These are phyloP conservation scores for Phytophthora boehmeriae DNA, from an alignment of 352 stramenopile species.

Conservation along the genomic window DNA sequence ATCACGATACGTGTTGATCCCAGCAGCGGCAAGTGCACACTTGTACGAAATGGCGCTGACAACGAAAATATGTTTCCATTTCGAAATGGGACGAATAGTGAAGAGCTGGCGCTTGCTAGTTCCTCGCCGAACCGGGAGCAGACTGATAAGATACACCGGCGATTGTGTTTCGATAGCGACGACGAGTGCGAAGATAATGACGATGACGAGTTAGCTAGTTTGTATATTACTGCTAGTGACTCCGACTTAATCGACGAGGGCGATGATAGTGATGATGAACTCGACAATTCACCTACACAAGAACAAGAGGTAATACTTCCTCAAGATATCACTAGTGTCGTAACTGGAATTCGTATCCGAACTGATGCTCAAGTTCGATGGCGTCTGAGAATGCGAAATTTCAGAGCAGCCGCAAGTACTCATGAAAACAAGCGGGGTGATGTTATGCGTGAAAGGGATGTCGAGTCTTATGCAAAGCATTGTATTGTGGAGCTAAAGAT, in stretches of 20 bases:
- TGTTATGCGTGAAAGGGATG: background rate
- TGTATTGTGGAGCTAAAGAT: slow-evolving; percentile 1
- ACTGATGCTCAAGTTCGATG: slow-evolving; percentile 2
- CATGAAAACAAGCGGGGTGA: background rate
- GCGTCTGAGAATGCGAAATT: background rate
- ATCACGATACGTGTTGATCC: background rate
- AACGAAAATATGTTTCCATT: background rate
- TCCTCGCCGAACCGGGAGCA: background rate
- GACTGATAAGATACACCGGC: background rate
- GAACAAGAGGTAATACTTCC: background rate
- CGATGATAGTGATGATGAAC: background rate
- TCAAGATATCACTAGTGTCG: background rate
- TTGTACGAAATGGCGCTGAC: background rate
- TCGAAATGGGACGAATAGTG: too few relatives aligned
- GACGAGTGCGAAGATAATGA: background rate
- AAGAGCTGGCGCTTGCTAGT: too few relatives aligned
- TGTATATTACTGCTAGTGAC: background rate
- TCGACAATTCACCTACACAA: background rate
- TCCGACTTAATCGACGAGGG: background rate
- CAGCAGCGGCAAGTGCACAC: background rate
- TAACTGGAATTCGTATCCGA: slow-evolving; percentile 1
- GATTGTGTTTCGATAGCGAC: background rate
- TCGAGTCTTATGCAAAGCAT: background rate
- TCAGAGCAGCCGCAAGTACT: background rate
- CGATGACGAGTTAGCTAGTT: background rate